Base-by-base conservation (phyloP, 1,139 yeast genomes). In the Zygosaccharomyces pseudobailii region DNA sequence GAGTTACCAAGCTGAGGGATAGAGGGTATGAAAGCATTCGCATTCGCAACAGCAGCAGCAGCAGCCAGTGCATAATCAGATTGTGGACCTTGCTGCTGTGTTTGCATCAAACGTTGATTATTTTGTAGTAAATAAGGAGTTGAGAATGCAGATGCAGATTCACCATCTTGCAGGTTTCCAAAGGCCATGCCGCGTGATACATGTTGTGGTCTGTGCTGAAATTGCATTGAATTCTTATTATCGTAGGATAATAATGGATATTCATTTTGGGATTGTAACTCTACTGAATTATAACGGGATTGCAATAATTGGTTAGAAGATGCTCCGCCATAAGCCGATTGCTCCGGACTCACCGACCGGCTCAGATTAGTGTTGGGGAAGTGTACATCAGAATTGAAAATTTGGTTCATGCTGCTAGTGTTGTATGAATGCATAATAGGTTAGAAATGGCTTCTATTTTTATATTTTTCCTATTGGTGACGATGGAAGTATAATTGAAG, bases 1-100 rank as follows among this genome's bases (percentile, higher is more conserved):
- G 63, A 58, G 42, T 57, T 59, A 35, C 48, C 56, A n/a, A 53
- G 34, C 23, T 56, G 56, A 31, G 36, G 56, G 47, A 30, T 55
- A 28, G 49, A 44, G 8, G 57, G 34, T 20, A 58, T 46, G 4
- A 57, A 53, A 4, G 56, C 44, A 43, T 53, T 54, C 1, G 57
- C 62, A 39, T 58, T 57, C 10, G 60, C 56, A 3, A 57, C 57
- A 6, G 53, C 57, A 2, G 58, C 54, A 5, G 58, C 53, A 13
- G 48, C 43, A 3, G 52, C 54, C 17, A 44, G 21, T 22, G 49
- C 49, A 43, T 36, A 38, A 7, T 42, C 48, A 23, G 24, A 31
- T 7, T 36, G 36, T 17, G 45, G 40, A 10, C 36, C 43, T 9
- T 22, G 22, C 1, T 3, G 6, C 3, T 30, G 37, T 40, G 31